These are phyloP conservation scores for Chlorella sorokiniana DNA, from an alignment of 139 green algal species.

Conservation along the genomic window DNA sequence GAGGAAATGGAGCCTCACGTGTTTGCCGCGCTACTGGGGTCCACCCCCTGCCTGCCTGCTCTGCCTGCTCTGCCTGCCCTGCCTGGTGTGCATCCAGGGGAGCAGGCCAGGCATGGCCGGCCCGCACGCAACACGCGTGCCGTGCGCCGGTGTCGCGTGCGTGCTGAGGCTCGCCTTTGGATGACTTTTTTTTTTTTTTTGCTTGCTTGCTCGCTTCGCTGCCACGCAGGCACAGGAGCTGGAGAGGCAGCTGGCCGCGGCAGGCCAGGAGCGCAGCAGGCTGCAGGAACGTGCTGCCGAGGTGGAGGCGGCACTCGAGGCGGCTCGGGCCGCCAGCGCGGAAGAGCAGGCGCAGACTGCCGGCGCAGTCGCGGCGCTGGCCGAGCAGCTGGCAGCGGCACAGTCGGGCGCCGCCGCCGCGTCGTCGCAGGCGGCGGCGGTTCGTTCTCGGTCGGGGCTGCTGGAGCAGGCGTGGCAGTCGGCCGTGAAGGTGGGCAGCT, in stretches of 20 bases:
- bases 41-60: no score
- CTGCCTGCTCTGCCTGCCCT: no score
- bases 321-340: neutral
- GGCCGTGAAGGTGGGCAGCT: neutral
- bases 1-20: neutral
- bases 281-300: neutral
- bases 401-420: neutral
- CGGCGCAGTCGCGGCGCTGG: neutral
- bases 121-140: no score
- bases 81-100: no score
- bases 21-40: neutral
- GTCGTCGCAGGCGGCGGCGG: neutral
- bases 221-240: no score
- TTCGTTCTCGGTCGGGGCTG: neutral
- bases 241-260: neutral
- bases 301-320: neutral
- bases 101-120: no score
- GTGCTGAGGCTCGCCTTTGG: no score
- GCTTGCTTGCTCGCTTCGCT: neutral
- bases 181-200: neutral
- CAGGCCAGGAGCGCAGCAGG: neutral
- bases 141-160: no score
- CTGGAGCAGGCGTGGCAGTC: neutral
- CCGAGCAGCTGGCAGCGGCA: neutral
- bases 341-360: neutral